phyloP scores from a whole-genome alignment of 305 asterid species.

The Fraxinus sp. region DNA sequence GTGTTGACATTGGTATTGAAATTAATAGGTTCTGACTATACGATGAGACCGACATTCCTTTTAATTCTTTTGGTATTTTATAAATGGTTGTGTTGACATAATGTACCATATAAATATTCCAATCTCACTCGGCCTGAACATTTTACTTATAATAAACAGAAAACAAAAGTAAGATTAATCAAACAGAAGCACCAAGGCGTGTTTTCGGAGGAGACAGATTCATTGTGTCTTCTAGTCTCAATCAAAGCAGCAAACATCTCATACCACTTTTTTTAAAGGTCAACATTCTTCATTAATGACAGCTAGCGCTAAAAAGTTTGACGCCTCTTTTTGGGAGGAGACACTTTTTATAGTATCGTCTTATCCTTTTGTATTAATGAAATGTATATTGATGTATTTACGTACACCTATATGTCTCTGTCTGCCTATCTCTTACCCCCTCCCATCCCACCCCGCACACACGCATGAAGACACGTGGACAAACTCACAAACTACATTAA shows the following conservation, averaged over 20 bases:
- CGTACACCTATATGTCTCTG: constrained; percentile 14
- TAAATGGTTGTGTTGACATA: not conserved
- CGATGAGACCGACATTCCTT: not conserved
- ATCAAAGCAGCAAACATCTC: constrained; percentile 26
- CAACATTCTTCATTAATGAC: constrained; percentile 27
- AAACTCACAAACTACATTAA: not conserved
- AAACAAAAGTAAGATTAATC: constrained; percentile 7
- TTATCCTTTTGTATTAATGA: constrained; percentile 33
- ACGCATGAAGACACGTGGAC: not conserved
- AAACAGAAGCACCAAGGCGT: constrained; percentile 7
- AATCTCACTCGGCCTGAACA: not conserved
- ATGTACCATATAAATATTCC: not conserved
- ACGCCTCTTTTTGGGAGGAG: constrained; percentile 41
- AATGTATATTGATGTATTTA: constrained; percentile 26
- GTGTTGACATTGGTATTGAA: not conserved
- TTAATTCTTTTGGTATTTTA: not conserved
- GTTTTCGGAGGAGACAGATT: constrained; percentile 14
- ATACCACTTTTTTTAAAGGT: constrained; percentile 34
- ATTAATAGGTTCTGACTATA: not conserved
- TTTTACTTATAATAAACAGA: not conserved
- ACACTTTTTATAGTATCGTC: constrained; percentile 35
- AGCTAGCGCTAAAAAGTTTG: constrained; percentile 20
- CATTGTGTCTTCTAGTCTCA: constrained; percentile 18
- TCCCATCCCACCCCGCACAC: not conserved
- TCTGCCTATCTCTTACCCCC: not conserved